Percentiles rank a stretch among this genome's conserved stretches.
phyloP scores from a whole-genome alignment of 371 early-diverging fungal genomes.

The Umbelopsis sp. region DNA sequence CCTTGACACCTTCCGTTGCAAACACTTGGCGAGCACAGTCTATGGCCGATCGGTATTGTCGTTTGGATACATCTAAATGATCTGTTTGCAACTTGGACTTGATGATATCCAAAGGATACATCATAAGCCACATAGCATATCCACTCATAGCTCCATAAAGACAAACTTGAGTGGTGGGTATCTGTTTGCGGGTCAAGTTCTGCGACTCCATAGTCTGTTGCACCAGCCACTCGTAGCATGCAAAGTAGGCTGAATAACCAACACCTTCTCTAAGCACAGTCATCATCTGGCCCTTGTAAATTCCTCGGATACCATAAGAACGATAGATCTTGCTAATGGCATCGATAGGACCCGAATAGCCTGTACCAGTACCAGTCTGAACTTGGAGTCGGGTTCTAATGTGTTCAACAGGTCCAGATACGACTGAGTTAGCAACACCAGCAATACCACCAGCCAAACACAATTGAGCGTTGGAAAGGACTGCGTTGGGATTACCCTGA shows the following conservation, averaged over 20 bases:
- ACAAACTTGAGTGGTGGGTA: slow-evolving; percentile 69
- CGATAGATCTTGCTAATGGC: slow-evolving; percentile 75
- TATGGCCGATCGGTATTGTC: slow-evolving; percentile 61
- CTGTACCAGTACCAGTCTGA: slow-evolving; percentile 52
- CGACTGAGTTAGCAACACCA: slow-evolving; percentile 82
- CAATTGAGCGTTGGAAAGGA: slow-evolving; percentile 67
- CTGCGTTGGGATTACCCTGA: slow-evolving; percentile 42
- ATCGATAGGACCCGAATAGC: slow-evolving; percentile 73
- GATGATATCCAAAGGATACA: slow-evolving; percentile 80
- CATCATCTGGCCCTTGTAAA: slow-evolving; percentile 83
- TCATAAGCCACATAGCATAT: slow-evolving; percentile 80
- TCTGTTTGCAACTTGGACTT: slow-evolving; percentile 85
- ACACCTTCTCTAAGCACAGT: slow-evolving; percentile 82
- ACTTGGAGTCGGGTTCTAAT: slow-evolving; percentile 82
- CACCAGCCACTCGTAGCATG: slow-evolving; percentile 78
- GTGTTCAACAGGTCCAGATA: slow-evolving; percentile 86
- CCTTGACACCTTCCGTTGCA: slow-evolving; percentile 68
- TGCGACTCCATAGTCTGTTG: slow-evolving; percentile 66
- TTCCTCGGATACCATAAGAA: slow-evolving; percentile 69
- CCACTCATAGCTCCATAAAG: slow-evolving; percentile 77
- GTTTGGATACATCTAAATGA: slow-evolving; percentile 57
- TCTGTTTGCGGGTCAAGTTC: slow-evolving; percentile 52
- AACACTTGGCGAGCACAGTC: slow-evolving; percentile 73
- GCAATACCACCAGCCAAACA: slow-evolving; percentile 80
- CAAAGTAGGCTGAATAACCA: slow-evolving; percentile 82